A percentile compares a stretch with the other conserved stretches of the same genome.
Conservation (phyloP, 2,329 filamentous ascomycete genomes). For the Clarireedia sp. region DNA sequence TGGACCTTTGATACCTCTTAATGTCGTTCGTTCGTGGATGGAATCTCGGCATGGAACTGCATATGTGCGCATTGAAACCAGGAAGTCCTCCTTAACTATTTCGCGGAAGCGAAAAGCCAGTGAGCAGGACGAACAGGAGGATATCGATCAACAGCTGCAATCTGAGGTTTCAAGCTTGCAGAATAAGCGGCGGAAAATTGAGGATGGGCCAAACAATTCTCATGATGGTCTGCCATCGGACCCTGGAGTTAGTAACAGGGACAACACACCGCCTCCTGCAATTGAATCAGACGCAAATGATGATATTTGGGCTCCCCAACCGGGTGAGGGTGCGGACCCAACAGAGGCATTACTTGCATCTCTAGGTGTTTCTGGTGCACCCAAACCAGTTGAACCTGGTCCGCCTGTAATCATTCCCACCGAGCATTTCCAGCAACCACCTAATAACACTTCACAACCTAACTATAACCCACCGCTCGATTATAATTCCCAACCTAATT, state of each 20-base stretch:
- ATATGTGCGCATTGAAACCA: not conserved
- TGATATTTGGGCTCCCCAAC: constrained; percentile 28
- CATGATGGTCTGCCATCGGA: not conserved
- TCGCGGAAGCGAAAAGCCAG: constrained; percentile 23
- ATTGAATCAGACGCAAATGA: constrained; percentile 20
- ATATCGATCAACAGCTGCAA: constrained; percentile 13
- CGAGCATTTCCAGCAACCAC: not conserved
- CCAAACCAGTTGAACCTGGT: constrained; percentile 27
- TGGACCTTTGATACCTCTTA: constrained; percentile 21
- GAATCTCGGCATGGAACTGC: constrained; percentile 14
- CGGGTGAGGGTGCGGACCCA: constrained; percentile 26
- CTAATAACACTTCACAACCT: not conserved
- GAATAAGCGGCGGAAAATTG: constrained; percentile 23
- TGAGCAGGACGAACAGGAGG: constrained; percentile 12
- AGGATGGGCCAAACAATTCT: constrained; percentile 5
- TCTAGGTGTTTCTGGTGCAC: constrained; percentile 30
- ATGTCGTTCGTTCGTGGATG: constrained; percentile 22
- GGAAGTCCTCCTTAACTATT: not conserved
- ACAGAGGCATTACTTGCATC: constrained; percentile 29
- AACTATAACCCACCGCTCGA: not conserved
- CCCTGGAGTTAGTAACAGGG: constrained; percentile 6
- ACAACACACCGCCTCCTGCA: constrained; percentile 18
- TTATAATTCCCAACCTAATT: not conserved
- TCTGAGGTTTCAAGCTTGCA: constrained; percentile 8
- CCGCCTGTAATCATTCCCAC: constrained; percentile 10